Base-by-base conservation (phyloP, 202 grass and related monocot species). In the Schoenoplectus tabernaemontani region DNA sequence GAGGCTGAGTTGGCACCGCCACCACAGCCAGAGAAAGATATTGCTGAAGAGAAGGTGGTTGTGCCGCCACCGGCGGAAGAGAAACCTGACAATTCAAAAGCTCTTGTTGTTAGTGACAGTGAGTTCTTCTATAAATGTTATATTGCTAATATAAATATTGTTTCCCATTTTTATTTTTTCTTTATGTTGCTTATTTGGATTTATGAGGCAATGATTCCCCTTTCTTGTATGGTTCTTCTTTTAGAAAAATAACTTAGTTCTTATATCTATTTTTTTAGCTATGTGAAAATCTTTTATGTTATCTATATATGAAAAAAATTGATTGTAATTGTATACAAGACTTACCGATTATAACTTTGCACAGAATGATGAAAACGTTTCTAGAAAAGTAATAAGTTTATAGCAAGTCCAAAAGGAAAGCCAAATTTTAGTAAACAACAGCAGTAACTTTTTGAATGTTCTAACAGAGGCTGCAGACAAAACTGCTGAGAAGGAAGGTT, bases 31-130 rank as follows among this genome's bases (percentile, higher is more conserved):
- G 47, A 86, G 24, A 85, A 92, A 80, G 93, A 88, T 75, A 54
- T 87, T 30, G 77, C 77, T 33, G 89, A 87, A 78, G 87, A 92
- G 79, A 92, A 88, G 79, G 84, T 83, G 11, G 77, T 91, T 5
- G 85, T 97, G 1, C 75, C 85, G 0, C 17, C 85, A 0, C 12
- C 67, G 0, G 58, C 78, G 23, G 59, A 81, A 42, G 32, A 26
- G 69, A 81, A 78, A 76, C 19, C 58, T 10, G 82, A 85, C 20
- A 75, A 85, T 64, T 82, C 93, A 82, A 97, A 97, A 72, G 71
- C 80, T 47, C 72, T 74, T 28, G 65, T 43, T 12, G 44, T 87
- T 75, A 75, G 81, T 2, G 84, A 88, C 60, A 61, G 93, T 96
- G 73, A 24, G 87, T 34, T 23, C 32, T 36, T 51, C 3, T 75